Conservation (phyloP, 345 rosid genomes). For the Salix udensis region DNA sequence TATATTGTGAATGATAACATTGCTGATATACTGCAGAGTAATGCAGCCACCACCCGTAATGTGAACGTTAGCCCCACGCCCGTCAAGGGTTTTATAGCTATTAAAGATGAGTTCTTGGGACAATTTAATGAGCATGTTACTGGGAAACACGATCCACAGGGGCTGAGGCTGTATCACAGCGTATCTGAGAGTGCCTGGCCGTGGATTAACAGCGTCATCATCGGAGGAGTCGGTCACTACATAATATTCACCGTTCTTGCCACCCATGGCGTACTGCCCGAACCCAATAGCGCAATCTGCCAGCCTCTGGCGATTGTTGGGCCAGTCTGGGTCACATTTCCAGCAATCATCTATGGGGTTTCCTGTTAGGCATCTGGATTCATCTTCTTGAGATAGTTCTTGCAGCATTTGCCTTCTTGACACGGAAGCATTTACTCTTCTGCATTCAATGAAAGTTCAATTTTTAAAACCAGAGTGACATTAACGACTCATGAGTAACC, state of each 20-base stretch:
- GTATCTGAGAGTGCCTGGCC: constrained; percentile 86
- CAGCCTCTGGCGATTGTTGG: constrained; percentile 76
- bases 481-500: no score
- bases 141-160: constrained; percentile 92
- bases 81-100: constrained; percentile 91
- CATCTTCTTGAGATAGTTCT: constrained; percentile 27
- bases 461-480: no score
- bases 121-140: constrained; percentile 73
- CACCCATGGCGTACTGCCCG: constrained; percentile 90
- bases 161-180: constrained; percentile 89
- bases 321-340: constrained; percentile 97
- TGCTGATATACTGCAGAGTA: constrained; percentile 81
- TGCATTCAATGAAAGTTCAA: constrained; percentile 19
- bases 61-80: constrained; percentile 93
- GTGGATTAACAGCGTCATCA: constrained; percentile 73
- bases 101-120: constrained; percentile 86
- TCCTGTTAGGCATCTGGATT: constrained; percentile 62
- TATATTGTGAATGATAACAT: constrained; percentile 83
- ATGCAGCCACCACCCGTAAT: constrained; percentile 94
- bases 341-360: constrained; percentile 98
- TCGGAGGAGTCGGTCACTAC: constrained; percentile 87
- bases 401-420: constrained; percentile 62
- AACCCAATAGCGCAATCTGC: constrained; percentile 95
- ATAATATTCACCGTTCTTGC: constrained; percentile 81
- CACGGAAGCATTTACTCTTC: constrained; percentile 80